Evolutionary conservation across 75 land plant species (phyloP).

Genomic region (Picea sitchensis): DNA sequence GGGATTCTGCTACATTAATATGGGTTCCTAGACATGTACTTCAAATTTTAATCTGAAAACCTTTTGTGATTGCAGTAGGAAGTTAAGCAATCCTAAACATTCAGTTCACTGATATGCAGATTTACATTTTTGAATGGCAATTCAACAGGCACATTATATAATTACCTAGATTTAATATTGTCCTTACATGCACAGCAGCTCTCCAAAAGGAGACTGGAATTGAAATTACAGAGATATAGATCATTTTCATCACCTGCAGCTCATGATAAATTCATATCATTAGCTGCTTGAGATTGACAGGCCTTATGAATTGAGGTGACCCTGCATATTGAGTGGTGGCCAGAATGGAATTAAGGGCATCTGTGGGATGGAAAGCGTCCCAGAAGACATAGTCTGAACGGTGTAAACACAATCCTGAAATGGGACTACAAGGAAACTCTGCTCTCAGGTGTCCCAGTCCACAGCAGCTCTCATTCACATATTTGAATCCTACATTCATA

Average conservation of each 20-base stretch:
- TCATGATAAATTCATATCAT: neutral
- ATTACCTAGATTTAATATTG: too few species aligned
- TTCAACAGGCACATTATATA: too few species aligned
- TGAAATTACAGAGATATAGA: too few species aligned
- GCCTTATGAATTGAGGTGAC: neutral
- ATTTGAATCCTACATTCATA: slow-evolving; percentile 34
- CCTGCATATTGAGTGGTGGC: slow-evolving; percentile 1
- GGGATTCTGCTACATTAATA: too few species aligned
- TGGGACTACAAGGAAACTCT: slow-evolving; percentile 12
- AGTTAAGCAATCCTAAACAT: neutral
- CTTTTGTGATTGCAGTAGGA: too few species aligned
- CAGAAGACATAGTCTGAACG: slow-evolving; percentile 12
- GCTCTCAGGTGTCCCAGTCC: slow-evolving; percentile 12
- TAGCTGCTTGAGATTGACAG: slow-evolving; percentile 11
- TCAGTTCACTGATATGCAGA: neutral
- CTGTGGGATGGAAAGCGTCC: slow-evolving; percentile 13
- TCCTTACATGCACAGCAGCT: too few species aligned
- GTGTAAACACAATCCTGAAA: slow-evolving; percentile 2
- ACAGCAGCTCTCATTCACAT: slow-evolving; percentile 43
- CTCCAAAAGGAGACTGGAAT: too few species aligned
- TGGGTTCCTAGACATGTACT: too few species aligned
- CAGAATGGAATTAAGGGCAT: slow-evolving; percentile 5
- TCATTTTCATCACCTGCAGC: neutral
- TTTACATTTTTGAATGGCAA: too few species aligned
- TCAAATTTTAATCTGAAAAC: slow-evolving; percentile 32